Conservation (phyloP, 768 basidiomycete genomes). For the Chlorophyllum brunneum region DNA sequence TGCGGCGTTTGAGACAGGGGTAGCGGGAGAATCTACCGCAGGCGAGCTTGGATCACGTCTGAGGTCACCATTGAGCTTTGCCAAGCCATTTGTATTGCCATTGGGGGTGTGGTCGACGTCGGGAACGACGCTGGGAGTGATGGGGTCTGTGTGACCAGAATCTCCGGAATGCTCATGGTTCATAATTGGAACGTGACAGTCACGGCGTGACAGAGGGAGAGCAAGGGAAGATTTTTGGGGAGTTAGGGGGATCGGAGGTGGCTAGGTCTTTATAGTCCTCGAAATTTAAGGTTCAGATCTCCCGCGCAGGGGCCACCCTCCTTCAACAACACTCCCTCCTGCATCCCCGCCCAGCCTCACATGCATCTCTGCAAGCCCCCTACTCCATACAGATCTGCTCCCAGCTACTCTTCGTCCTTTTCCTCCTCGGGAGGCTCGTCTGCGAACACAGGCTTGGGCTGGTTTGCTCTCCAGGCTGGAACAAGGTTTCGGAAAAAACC, state of each 20-base stretch:
- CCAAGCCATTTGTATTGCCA: slow-evolving; percentile 34
- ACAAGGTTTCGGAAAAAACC: slow-evolving; percentile 49
- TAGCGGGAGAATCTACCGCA: slow-evolving; percentile 52
- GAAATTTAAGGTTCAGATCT: slow-evolving; percentile 84
- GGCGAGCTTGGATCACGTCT: slow-evolving; percentile 32
- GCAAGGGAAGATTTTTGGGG: slow-evolving; percentile 71
- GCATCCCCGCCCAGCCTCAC: slow-evolving; percentile 18
- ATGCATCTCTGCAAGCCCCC: slow-evolving; percentile 19
- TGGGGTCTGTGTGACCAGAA: slow-evolving; percentile 33
- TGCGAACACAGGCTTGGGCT: slow-evolving; percentile 84
- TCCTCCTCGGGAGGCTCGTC: slow-evolving; percentile 58
- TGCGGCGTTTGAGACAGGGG: slow-evolving; percentile 50
- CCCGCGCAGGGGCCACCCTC: slow-evolving; percentile 69
- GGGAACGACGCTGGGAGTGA: slow-evolving; percentile 37
- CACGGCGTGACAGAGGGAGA: slow-evolving; percentile 57
- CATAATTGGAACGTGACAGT: slow-evolving; percentile 76
- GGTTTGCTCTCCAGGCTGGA: slow-evolving; percentile 82
- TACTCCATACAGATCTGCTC: slow-evolving; percentile 16
- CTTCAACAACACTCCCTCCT: slow-evolving; percentile 30
- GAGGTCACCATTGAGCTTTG: slow-evolving; percentile 28
- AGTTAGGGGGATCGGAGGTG: slow-evolving; percentile 65
- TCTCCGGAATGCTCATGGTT: slow-evolving; percentile 43
- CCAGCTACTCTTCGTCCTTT: slow-evolving; percentile 38
- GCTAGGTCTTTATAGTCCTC: slow-evolving; percentile 78
- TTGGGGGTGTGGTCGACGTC: slow-evolving; percentile 33